These are phyloP conservation scores for Elsinoe batatas DNA, from an alignment of 2,329 filamentous ascomycete species.

Conservation along the genomic window DNA sequence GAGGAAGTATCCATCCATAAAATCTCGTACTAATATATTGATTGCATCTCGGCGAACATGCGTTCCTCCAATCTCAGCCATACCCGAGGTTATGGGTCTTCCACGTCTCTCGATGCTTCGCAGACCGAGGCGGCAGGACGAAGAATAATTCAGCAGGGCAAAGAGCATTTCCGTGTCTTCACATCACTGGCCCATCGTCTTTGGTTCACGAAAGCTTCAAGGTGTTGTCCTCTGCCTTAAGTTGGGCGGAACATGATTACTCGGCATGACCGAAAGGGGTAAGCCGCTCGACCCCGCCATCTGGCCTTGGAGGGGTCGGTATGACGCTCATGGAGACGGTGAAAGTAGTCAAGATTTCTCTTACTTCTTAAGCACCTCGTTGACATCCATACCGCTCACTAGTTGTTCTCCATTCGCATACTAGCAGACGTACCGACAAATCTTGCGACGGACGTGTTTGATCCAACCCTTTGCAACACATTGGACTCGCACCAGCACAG, in stretches of 20 bases:
- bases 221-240: too few species aligned
- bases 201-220: too few species aligned
- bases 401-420: too few species aligned
- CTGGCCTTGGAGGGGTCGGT: conserved; percentile 3
- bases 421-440: too few species aligned
- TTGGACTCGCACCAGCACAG: too few species aligned
- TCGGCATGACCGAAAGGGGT: background rate
- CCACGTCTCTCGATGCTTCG: background rate
- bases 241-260: too few species aligned
- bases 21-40: background rate
- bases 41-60: conserved; percentile 5
- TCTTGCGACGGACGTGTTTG: too few species aligned
- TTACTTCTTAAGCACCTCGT: background rate
- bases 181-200: too few species aligned
- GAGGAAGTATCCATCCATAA: background rate
- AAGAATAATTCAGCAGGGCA: background rate
- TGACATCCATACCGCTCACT: background rate
- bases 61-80: conserved; percentile 5
- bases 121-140: background rate
- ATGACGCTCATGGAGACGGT: background rate
- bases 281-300: conserved; percentile 3
- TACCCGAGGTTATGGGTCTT: conserved; percentile 3
- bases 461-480: too few species aligned
- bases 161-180: background rate
- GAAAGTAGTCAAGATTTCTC: background rate